phyloP scores from a whole-genome alignment of 495 filamentous ascomycete species.

The Oleoguttula mirabilis region DNA sequence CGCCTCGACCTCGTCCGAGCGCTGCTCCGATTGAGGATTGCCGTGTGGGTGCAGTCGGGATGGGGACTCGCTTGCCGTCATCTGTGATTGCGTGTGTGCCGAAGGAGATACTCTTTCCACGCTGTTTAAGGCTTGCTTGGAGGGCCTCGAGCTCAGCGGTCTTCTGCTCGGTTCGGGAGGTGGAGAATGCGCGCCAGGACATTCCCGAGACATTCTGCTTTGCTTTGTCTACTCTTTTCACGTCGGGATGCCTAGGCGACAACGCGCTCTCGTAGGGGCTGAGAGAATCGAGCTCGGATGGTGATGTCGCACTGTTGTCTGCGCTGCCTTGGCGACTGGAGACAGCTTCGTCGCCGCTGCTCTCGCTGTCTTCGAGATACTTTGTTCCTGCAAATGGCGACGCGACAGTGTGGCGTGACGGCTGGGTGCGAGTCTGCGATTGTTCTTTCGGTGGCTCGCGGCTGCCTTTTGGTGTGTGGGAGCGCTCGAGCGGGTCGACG shows the following conservation, averaged over 20 bases:
- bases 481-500: constrained; percentile 2
- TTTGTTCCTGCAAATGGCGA: constrained; percentile 21
- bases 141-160: constrained; percentile 19
- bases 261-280: constrained; percentile 13
- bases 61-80: constrained; percentile 19
- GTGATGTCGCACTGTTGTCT: background rate
- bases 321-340: constrained; percentile 9
- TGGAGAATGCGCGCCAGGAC: constrained; percentile 22
- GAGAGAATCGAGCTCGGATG: background rate
- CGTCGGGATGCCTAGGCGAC: constrained; percentile 6
- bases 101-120: constrained; percentile 22
- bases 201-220: constrained; percentile 17
- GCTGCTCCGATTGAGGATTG: constrained; percentile 1
- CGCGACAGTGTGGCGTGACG: constrained; percentile 15
- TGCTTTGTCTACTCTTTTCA: constrained; percentile 20
- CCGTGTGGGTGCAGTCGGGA: constrained; percentile 2
- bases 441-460: constrained; percentile 1
- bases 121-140: constrained; percentile 15
- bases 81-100: constrained; percentile 21
- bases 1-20: constrained; percentile 1
- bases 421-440: constrained; percentile 3
- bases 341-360: constrained; percentile 14
- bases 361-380: constrained; percentile 21
- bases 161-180: constrained; percentile 15
- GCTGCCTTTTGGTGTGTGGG: constrained; percentile 5